Evolutionary conservation across 73 alveolate genomes (phyloP), one percentile per base, ranked within the genome.

Genomic region (Paramecium primaurelia): DNA sequence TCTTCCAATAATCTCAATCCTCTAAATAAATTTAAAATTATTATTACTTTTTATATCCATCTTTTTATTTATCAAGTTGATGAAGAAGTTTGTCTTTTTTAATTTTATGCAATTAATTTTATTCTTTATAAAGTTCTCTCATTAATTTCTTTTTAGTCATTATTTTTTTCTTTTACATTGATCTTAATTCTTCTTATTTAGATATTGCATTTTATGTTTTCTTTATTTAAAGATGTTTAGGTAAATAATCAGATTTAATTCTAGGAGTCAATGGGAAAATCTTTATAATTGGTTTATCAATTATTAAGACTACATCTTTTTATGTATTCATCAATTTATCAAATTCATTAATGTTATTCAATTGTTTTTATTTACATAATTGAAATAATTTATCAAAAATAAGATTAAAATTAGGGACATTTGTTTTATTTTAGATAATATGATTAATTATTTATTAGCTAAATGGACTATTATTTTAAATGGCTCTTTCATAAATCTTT

Each of bases 221-320:
- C 38, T 73, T 73, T 12, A 37, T 44, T 73, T 73, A 38, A 4
- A 73, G 16, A 37, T 40, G 58, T 37, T 73, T 73, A 9, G 87
- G 87, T 20, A 73, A 73, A 36, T 73, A 73, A 3, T 37, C 59
- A 20, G 34, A 36, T 40, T 73, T 73, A 5, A 73, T 73, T 16
- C 87, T 32, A 73, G 87, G 87, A 37, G 87, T 73, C n/a, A 73
- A 38, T 37, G 87, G 60, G 37, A 73, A 30, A n/a, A 73, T 38
- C 32, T 73, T 73, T 34, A 73, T 73, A 14, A 73, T 40, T 2
- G 87, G 87, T 36, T 38, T 32, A 38, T 73, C 87, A 18, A 73
- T 44, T 1, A 73, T 73, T 40, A 73, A 14, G 8, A 37, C 58
- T 34, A 36, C 47, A 14, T 73, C 58, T 40, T 73, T 40, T 40